phyloP scores from a whole-genome alignment of 495 filamentous ascomycete species.

The Chaetomium fimeti region DNA sequence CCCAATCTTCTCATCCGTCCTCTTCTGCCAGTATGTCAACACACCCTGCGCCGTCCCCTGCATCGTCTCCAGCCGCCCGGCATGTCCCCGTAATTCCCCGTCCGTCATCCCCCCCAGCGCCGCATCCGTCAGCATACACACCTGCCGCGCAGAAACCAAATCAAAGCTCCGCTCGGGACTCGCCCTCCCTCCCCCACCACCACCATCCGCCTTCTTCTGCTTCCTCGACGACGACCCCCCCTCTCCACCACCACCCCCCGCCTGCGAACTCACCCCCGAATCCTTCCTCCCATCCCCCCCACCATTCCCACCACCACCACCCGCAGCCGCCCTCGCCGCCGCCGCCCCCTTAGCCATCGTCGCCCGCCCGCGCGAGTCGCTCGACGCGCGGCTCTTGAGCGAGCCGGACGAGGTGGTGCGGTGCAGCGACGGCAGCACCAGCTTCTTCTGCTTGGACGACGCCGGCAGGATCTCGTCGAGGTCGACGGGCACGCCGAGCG shows the following conservation, averaged over 20 bases:
- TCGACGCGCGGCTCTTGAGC: constrained; percentile 36
- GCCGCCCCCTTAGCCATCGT: constrained; percentile 51
- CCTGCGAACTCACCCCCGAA: not conserved
- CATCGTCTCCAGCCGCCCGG: constrained; percentile 66
- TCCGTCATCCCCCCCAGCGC: constrained; percentile 74
- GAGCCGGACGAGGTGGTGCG: constrained; percentile 55
- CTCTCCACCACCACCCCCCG: not conserved
- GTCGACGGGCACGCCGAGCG: constrained; percentile 91
- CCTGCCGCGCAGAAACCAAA: constrained; percentile 68
- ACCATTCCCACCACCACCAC: not conserved
- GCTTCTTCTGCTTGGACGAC: constrained; percentile 89
- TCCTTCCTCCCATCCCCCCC: not conserved
- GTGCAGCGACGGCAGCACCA: constrained; percentile 84
- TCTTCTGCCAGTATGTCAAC: constrained; percentile 84
- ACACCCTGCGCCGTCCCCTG: constrained; percentile 69
- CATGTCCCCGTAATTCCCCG: constrained; percentile 69
- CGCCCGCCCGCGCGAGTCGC: constrained; percentile 50
- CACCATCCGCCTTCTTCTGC: constrained; percentile 5
- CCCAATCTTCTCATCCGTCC: constrained; percentile 75
- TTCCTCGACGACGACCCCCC: not conserved
- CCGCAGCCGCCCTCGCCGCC: constrained; percentile 35
- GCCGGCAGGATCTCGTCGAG: constrained; percentile 95
- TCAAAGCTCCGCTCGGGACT: constrained; percentile 70
- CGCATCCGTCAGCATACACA: constrained; percentile 80
- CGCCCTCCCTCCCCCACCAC: constrained; percentile 51